These are phyloP conservation scores for Paramecium bursaria DNA, from an alignment of 73 alveolate genomes.

Conservation along the genomic window DNA sequence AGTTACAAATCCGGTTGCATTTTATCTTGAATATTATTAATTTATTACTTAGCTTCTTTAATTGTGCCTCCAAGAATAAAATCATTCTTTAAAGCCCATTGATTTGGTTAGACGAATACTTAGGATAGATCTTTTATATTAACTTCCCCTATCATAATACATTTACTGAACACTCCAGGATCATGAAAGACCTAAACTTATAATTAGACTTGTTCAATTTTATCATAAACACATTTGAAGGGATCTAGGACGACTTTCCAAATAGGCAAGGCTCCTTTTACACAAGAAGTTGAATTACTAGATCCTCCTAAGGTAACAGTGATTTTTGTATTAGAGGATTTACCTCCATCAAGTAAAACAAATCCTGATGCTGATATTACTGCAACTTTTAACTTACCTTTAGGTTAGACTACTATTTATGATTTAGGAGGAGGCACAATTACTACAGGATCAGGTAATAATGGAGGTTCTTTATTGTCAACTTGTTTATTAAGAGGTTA, in stretches of 20 bases:
- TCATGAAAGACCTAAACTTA: conserved; percentile 35
- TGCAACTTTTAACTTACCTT: conserved; percentile 42
- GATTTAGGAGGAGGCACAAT: neutral
- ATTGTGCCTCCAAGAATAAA: conserved; percentile 25
- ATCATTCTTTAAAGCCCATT: conserved; percentile 51
- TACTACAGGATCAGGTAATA: conserved; percentile 38
- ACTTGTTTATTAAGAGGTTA: neutral
- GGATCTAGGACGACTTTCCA: conserved; percentile 42
- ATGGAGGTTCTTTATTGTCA: neutral
- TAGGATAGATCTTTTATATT: neutral
- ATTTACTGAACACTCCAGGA: conserved; percentile 35
- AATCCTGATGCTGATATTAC: conserved; percentile 9
- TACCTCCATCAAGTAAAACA: conserved; percentile 4
- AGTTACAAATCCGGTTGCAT: too few species aligned
- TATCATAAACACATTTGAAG: neutral
- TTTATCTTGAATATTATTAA: too few species aligned
- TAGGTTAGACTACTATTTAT: neutral
- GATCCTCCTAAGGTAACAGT: conserved; percentile 29
- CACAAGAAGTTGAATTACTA: conserved; percentile 5
- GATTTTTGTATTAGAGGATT: neutral
- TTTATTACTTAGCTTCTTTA: too few species aligned
- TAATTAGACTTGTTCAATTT: too few species aligned
- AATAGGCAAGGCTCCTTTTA: conserved; percentile 32
- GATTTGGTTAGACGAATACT: conserved; percentile 25
- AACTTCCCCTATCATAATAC: conserved; percentile 39